Conservation (phyloP, 768 basidiomycete species). For the Pholiota microspora region DNA sequence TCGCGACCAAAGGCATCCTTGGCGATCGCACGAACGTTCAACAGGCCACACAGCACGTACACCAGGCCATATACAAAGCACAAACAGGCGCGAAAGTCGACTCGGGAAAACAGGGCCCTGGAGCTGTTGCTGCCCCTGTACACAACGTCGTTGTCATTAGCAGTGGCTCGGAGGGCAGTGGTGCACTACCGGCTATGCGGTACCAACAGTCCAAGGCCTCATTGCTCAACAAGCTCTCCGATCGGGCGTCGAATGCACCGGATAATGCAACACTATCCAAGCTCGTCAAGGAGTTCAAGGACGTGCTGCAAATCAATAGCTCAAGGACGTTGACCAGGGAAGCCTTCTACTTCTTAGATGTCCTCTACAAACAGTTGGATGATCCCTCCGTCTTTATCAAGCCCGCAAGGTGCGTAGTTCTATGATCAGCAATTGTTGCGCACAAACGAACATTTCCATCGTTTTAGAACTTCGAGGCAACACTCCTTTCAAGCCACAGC, state of each 20-base stretch:
- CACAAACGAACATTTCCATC: background rate
- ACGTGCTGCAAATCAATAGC: slow-evolving; percentile 59
- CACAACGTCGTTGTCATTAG: slow-evolving; percentile 46
- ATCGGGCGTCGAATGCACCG: slow-evolving; percentile 39
- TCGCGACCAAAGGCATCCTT: slow-evolving; percentile 45
- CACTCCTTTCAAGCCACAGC: slow-evolving; percentile 38
- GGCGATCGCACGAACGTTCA: slow-evolving; percentile 50
- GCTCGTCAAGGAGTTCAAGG: slow-evolving; percentile 59
- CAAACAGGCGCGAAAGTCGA: slow-evolving; percentile 27
- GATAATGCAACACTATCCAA: slow-evolving; percentile 55
- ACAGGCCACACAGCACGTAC: no score
- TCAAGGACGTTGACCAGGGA: slow-evolving; percentile 69
- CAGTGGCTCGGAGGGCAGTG: slow-evolving; percentile 35
- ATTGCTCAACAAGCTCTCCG: slow-evolving; percentile 47
- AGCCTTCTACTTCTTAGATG: slow-evolving; percentile 68
- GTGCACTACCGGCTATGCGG: slow-evolving; percentile 15
- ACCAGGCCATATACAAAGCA: slow-evolving; percentile 34
- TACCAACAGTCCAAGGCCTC: slow-evolving; percentile 46
- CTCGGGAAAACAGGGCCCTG: background rate
- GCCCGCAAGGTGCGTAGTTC: slow-evolving; percentile 46
- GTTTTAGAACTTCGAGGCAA: slow-evolving; percentile 32
- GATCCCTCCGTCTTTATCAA: slow-evolving; percentile 61
- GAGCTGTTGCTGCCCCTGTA: slow-evolving; percentile 1
- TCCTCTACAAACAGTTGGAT: slow-evolving; percentile 66
- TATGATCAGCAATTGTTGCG: background rate